phyloP scores from a whole-genome alignment of 2,329 filamentous ascomycete species.

The Exutisphaerella laricina region DNA sequence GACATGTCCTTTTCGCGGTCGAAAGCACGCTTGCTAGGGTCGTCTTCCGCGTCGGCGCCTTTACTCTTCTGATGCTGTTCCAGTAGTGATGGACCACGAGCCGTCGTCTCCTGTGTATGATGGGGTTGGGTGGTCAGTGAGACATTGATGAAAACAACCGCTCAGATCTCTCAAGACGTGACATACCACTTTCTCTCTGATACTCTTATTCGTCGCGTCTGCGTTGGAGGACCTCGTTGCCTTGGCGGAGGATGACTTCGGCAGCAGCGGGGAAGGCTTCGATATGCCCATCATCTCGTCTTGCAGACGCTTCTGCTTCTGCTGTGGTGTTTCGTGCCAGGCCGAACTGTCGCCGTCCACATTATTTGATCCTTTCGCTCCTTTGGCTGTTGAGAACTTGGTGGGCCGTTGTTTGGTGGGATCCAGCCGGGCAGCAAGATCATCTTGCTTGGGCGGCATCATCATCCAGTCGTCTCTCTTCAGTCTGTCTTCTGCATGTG shows the following conservation, averaged over 20 bases:
- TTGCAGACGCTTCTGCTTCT: slow-evolving; percentile 74
- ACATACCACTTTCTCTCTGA: slow-evolving; percentile 56
- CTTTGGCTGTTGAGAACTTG: slow-evolving; percentile 71
- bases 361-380: slow-evolving; percentile 43
- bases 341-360: slow-evolving; percentile 49
- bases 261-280: slow-evolving; percentile 35
- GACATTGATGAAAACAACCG: too few species aligned
- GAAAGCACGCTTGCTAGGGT: slow-evolving; percentile 83
- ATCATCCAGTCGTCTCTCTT: slow-evolving; percentile 67
- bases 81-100: slow-evolving; percentile 40
- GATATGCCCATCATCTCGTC: slow-evolving; percentile 75
- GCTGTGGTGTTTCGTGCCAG: slow-evolving; percentile 88
- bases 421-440: slow-evolving; percentile 59
- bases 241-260: slow-evolving; percentile 7
- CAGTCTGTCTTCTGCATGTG: slow-evolving; percentile 30
- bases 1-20: slow-evolving; percentile 93
- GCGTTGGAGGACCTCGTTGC: slow-evolving; percentile 15
- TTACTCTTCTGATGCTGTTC: slow-evolving; percentile 43
- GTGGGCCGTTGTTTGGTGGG: slow-evolving; percentile 76
- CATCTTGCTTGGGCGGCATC: slow-evolving; percentile 46
- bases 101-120: slow-evolving; percentile 37
- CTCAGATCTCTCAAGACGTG: too few species aligned
- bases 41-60: slow-evolving; percentile 62
- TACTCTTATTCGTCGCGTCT: slow-evolving; percentile 34
- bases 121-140: slow-evolving; percentile 9